Base-by-base conservation (phyloP, 1,284 basidiomycete species). In the Cystobasidium pallidum region DNA sequence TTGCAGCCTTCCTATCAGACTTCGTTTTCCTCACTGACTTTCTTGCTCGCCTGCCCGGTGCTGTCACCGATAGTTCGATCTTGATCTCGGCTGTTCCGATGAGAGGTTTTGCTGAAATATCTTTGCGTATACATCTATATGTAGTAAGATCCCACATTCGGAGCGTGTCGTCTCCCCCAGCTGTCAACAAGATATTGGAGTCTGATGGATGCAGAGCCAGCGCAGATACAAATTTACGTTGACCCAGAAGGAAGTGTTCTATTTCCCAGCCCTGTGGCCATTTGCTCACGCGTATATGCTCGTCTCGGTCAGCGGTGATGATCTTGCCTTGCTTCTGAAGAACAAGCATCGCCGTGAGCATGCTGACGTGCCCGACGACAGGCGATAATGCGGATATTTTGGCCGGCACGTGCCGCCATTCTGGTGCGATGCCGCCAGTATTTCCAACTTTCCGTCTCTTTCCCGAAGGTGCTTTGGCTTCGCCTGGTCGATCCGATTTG, bases 201-300 rank as follows among this genome's bases (percentile, higher is more conserved):
- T 84, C 81, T 54, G 82, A 86, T 0, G 78, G 51, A 0, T 88
- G 89, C 34, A 91, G 85, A 77, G 90, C 88, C 19, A 95, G 83
- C 0, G 91, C 87, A 2, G 91, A 91, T 34, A 94, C 86, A 75
- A 89, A 94, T 91, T 88, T 90, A 76, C 85, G 84, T 78, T 91
- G 89, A 7, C 92, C 93, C 47, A 94, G 85, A 74, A 92, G 90
- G 80, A 88, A 95, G 72, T 85, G 86, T 80, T 95, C 91, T 71
- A 95, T 89, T 41, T 87, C 86, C 76, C 89, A 90, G 15, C 91
- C 89, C 73, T 89, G 84, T 0, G 94, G 94, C 79, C 87, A 96
- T 86, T 90, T 87, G 78, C 90, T 92, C n/a, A 94, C 86, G 65
- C 94, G 85, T 66, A 97, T 89, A 79, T 96, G 94, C 79, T 96